These are phyloP conservation scores for Erysimum cheiranthoides DNA, from an alignment of 345 rosid genomes.

Conservation along the genomic window DNA sequence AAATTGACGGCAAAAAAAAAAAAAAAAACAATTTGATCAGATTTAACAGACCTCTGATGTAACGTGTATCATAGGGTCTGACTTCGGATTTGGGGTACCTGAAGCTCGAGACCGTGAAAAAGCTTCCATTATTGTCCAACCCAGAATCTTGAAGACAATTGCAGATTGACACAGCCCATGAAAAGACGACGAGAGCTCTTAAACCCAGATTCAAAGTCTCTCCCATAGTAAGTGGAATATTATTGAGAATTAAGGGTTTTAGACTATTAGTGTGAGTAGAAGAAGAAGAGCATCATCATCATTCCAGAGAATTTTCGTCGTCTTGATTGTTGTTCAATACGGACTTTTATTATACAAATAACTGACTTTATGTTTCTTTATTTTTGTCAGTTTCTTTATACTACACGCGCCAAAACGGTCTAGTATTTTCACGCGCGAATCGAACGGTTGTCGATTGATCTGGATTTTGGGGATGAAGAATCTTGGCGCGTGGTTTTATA, in stretches of 20 bases:
- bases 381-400: neutral
- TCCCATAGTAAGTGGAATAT: constrained; percentile 21
- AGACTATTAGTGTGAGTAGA: constrained; percentile 34
- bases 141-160: constrained; percentile 29
- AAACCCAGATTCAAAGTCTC: constrained; percentile 25
- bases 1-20: neutral
- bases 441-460: neutral
- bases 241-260: constrained; percentile 31
- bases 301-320: constrained; percentile 29
- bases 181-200: constrained; percentile 15
- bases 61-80: constrained; percentile 67
- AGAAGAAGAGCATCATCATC: neutral
- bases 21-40: neutral
- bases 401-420: neutral
- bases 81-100: constrained; percentile 68
- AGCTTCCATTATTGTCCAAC: constrained; percentile 33
- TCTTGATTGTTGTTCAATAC: constrained; percentile 2
- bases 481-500: constrained; percentile 18
- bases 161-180: constrained; percentile 22
- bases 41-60: constrained; percentile 63
- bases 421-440: neutral
- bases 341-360: constrained; percentile 1
- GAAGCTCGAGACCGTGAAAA: constrained; percentile 67
- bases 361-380: constrained; percentile 19
- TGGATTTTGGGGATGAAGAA: neutral